phyloP scores from a whole-genome alignment of 225 moss, liverwort and hornwort genomes.

The Anthoceros angustus region DNA sequence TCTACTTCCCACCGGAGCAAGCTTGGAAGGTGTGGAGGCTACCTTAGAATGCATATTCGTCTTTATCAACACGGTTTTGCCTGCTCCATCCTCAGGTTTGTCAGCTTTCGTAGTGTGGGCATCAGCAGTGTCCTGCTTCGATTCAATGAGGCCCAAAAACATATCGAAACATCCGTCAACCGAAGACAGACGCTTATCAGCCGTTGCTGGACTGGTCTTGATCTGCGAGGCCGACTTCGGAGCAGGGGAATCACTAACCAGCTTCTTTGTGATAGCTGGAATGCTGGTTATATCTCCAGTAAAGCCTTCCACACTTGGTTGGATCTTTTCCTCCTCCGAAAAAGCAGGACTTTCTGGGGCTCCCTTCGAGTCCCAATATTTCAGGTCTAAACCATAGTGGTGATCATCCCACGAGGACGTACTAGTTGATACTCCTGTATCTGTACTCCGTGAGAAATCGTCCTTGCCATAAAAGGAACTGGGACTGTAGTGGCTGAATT shows the following conservation, averaged over 20 bases:
- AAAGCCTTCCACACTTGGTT: not conserved
- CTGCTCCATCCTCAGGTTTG: no score
- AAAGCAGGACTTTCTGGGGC: conserved; percentile 9
- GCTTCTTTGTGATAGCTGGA: not conserved
- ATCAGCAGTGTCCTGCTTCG: not conserved
- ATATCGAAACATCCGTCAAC: not conserved
- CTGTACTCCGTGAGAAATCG: conserved; percentile 18
- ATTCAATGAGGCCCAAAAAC: not conserved
- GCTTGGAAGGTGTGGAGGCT: no score
- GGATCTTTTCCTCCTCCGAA: conserved; percentile 12
- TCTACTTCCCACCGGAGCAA: no score
- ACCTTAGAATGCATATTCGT: no score
- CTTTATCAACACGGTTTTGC: no score
- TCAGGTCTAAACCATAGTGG: conserved; percentile 10
- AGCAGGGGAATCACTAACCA: not conserved
- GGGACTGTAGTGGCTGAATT: conserved; percentile 9
- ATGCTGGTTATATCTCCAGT: not conserved
- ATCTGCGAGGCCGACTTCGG: not conserved
- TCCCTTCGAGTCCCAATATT: conserved; percentile 17
- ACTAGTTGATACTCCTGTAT: conserved; percentile 18
- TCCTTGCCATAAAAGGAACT: conserved; percentile 14
- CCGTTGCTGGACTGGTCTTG: not conserved
- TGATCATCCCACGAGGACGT: conserved; percentile 23
- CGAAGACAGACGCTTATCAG: not conserved
- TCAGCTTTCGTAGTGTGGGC: not conserved